phyloP scores from a whole-genome alignment of 495 filamentous ascomycete genomes.

The Amphirosellinia nigrospora region DNA sequence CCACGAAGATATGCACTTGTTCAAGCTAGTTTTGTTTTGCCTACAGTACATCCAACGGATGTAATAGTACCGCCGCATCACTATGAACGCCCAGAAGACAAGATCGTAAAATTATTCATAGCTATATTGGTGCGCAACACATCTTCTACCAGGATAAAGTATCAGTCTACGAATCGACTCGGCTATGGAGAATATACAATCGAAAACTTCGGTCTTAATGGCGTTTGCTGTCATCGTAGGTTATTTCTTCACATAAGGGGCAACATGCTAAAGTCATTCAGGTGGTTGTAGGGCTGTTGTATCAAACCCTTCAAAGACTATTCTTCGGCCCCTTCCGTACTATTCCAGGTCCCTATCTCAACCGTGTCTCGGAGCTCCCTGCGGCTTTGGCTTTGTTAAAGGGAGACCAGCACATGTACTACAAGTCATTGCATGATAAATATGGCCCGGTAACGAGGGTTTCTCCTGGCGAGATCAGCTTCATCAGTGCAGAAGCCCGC shows the following conservation, averaged over 20 bases:
- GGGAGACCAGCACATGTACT: slow-evolving; percentile 7
- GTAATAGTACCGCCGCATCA: too few relatives aligned
- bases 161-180: not conserved
- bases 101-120: too few relatives aligned
- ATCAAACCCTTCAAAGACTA: not conserved
- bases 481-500: slow-evolving; percentile 42
- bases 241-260: not conserved
- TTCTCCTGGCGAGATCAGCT: slow-evolving; percentile 34
- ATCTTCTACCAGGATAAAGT: not conserved
- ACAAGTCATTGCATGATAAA: slow-evolving; percentile 12
- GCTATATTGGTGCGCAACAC: not conserved
- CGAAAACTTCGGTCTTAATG: not conserved
- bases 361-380: slow-evolving; percentile 10
- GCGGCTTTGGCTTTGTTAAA: slow-evolving; percentile 13
- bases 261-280: not conserved
- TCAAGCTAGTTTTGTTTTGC: not conserved
- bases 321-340: not conserved
- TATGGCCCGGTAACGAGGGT: slow-evolving; percentile 17
- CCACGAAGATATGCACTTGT: not conserved
- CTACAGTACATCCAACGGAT: too few relatives aligned
- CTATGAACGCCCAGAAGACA: too few relatives aligned
- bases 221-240: not conserved
- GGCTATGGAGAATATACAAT: not conserved
- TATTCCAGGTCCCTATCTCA: slow-evolving; percentile 10
- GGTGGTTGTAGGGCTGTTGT: not conserved